Evolutionary conservation across 768 basidiomycete genomes (phyloP).

Genomic region (Stropharia rugosoannulata): DNA sequence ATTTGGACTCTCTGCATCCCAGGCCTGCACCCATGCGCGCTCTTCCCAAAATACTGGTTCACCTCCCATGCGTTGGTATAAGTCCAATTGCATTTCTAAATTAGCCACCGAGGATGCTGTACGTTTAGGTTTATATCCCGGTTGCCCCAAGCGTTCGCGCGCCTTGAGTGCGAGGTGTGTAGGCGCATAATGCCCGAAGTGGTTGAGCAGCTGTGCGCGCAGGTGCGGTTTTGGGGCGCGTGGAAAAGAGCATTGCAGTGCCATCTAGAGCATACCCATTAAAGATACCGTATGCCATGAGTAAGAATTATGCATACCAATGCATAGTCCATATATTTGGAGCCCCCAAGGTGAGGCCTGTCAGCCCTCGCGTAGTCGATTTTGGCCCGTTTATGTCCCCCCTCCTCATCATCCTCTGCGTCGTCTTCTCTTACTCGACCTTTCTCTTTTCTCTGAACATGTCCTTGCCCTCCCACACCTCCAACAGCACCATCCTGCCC

Average conservation of each 20-base stretch:
- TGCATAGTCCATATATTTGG: not conserved
- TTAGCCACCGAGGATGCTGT: not conserved
- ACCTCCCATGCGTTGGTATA: not conserved
- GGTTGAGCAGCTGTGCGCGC: not conserved
- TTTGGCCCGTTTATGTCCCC: conserved; percentile 15
- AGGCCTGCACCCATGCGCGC: not conserved
- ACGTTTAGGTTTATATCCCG: not conserved
- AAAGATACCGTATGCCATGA: no score
- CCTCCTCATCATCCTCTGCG: conserved; percentile 24
- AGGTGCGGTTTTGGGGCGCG: not conserved
- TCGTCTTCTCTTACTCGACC: conserved; percentile 33
- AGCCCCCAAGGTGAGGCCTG: not conserved
- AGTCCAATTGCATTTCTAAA: no score
- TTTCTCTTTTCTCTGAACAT: conserved; percentile 18
- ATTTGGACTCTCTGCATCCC: not conserved
- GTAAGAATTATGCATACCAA: not conserved
- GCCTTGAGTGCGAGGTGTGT: not conserved
- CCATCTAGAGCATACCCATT: not conserved
- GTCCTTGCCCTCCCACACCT: not conserved
- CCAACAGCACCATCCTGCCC: not conserved
- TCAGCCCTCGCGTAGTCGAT: not conserved
- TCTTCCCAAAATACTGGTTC: not conserved
- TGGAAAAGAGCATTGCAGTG: not conserved
- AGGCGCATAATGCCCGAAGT: not conserved
- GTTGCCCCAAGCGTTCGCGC: not conserved